Evolutionary conservation across 345 rosid species (phyloP).

Genomic region (Brassica napus): DNA sequence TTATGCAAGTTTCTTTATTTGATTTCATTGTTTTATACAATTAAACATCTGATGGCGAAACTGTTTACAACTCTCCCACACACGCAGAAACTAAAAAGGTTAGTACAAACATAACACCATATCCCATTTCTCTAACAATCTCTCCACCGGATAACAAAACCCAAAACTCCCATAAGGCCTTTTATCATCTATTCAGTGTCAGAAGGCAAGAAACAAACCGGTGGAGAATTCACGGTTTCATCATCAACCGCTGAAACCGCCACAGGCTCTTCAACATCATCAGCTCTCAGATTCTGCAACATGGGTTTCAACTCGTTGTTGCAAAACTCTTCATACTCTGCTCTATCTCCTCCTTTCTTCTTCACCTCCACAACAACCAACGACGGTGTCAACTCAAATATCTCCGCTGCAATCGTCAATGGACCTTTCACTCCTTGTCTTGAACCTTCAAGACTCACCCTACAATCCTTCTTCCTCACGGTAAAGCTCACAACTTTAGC

Average conservation of each 20-base stretch:
- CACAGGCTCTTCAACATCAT: constrained; percentile 47
- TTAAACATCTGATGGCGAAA: constrained; percentile 21
- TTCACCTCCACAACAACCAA: constrained; percentile 83
- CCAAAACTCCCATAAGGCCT: constrained; percentile 14
- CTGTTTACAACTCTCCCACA: constrained; percentile 25
- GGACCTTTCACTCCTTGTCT: constrained; percentile 72
- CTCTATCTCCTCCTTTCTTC: constrained; percentile 89
- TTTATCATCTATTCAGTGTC: constrained; percentile 58
- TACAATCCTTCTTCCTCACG: constrained; percentile 76
- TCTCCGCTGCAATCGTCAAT: constrained; percentile 64
- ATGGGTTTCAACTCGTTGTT: constrained; percentile 74
- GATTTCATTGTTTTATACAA: constrained; percentile 27
- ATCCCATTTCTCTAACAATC: constrained; percentile 22
- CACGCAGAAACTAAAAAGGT: constrained; percentile 30
- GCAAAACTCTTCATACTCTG: constrained; percentile 84
- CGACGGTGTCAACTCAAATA: constrained; percentile 66
- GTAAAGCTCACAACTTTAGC: constrained; percentile 65
- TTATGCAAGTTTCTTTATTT: constrained; percentile 10
- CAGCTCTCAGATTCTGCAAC: constrained; percentile 59
- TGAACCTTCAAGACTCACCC: constrained; percentile 71
- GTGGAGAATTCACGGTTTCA: constrained; percentile 28
- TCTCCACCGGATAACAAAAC: constrained; percentile 24
- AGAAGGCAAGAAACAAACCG: constrained; percentile 51
- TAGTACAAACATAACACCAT: constrained; percentile 25
- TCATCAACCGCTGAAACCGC: constrained; percentile 5